Conservation (phyloP, 345 rosid genomes). For the Brassica juncea region DNA sequence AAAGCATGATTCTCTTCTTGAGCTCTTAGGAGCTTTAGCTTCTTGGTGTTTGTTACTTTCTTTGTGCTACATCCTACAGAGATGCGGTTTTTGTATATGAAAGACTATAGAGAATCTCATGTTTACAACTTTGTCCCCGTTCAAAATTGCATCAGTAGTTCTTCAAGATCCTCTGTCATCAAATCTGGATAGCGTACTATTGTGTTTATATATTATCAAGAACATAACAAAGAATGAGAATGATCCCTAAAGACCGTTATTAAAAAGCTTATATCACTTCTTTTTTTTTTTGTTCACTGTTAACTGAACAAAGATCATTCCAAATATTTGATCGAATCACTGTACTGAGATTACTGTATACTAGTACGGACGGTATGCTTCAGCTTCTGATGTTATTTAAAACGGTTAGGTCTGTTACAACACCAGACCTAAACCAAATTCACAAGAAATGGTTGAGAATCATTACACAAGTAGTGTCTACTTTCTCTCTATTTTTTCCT, state of each 20-base stretch:
- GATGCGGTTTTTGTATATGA: conserved; percentile 19
- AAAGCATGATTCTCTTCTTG: conserved; percentile 3
- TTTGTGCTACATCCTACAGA: neutral
- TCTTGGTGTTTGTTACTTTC: conserved; percentile 8
- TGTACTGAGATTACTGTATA: neutral
- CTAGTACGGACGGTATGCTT: neutral
- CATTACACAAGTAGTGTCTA: neutral
- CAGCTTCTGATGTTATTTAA: neutral
- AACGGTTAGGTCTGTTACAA: neutral
- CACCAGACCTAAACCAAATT: neutral
- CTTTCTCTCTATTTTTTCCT: neutral
- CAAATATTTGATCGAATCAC: too few relatives aligned
- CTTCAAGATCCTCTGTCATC: neutral
- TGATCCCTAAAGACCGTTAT: neutral
- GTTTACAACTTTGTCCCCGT: conserved; percentile 6
- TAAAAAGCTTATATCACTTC: too few relatives aligned
- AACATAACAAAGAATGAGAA: neutral
- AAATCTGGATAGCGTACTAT: conserved; percentile 2
- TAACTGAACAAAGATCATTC: too few relatives aligned
- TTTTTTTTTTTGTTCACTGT: too few relatives aligned
- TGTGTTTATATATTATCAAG: neutral
- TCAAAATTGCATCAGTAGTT: conserved; percentile 13
- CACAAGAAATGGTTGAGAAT: neutral
- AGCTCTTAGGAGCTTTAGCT: neutral
- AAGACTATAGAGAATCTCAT: conserved; percentile 8